Evolutionary conservation across 352 stramenopile species (phyloP).

Genomic region (Discostella stelligera): DNA sequence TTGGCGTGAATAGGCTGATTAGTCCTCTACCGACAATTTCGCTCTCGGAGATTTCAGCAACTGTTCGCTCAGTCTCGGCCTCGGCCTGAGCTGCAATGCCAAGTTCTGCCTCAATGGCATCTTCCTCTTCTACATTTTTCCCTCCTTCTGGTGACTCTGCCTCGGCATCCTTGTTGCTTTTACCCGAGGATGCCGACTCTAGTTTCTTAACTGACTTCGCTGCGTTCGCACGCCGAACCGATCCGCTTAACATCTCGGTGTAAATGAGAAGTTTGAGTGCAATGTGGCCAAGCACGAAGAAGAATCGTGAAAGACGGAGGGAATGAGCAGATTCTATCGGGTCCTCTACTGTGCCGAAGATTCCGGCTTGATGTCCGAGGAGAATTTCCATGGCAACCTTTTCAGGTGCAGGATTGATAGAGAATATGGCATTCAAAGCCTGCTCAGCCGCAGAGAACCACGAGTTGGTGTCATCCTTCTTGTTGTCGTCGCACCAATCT

Average conservation of each 20-base stretch:
- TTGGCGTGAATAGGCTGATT: slow-evolving; percentile 88
- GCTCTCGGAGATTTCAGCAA: slow-evolving; percentile 86
- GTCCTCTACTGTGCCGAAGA: slow-evolving; percentile 71
- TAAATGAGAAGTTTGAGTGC: slow-evolving; percentile 93
- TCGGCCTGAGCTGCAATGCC: slow-evolving; percentile 90
- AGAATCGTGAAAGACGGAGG: slow-evolving; percentile 87
- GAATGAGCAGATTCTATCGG: slow-evolving; percentile 38
- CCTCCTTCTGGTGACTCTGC: slow-evolving; percentile 36
- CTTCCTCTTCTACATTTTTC: slow-evolving; percentile 81
- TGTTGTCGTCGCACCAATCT: slow-evolving; percentile 84
- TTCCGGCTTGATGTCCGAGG: slow-evolving; percentile 61
- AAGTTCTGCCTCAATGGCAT: slow-evolving; percentile 90
- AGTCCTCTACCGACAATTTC: slow-evolving; percentile 91
- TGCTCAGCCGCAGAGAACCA: slow-evolving; percentile 92
- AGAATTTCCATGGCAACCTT: slow-evolving; percentile 70
- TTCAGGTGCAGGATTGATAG: slow-evolving; percentile 88
- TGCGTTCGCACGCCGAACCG: slow-evolving; percentile 71
- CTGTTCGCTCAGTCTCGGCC: slow-evolving; percentile 89
- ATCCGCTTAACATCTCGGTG: slow-evolving; percentile 88
- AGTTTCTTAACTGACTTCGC: slow-evolving; percentile 85
- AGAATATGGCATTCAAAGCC: slow-evolving; percentile 90
- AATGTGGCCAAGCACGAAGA: slow-evolving; percentile 94
- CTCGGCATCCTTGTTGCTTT: slow-evolving; percentile 25
- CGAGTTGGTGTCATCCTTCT: slow-evolving; percentile 66
- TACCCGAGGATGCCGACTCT: slow-evolving; percentile 73